Conservation (phyloP, 768 basidiomycete genomes). For the Astraeus odoratus region DNA sequence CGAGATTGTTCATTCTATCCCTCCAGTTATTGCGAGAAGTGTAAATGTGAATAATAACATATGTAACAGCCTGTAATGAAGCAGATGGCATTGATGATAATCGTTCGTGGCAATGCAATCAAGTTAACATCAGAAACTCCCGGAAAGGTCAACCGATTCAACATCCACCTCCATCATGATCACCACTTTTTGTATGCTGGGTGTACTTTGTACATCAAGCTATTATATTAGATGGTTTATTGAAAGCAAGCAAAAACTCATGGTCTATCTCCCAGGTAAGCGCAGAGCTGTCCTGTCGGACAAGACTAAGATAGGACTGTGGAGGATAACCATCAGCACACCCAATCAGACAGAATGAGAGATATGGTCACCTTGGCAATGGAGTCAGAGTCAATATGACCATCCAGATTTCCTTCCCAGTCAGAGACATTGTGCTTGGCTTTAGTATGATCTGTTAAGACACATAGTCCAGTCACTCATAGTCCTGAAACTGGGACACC, state of each 20-base stretch:
- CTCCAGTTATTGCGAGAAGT: no score
- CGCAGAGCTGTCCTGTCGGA: slow-evolving; percentile 60
- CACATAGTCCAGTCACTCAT: no score
- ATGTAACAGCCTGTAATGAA: no score
- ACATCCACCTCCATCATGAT: slow-evolving; percentile 5
- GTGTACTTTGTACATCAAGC: slow-evolving; percentile 32
- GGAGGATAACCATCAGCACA: slow-evolving; percentile 1
- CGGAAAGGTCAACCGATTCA: no score
- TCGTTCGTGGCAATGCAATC: no score
- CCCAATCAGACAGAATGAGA: background rate
- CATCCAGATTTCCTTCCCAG: slow-evolving; percentile 40
- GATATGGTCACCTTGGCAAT: slow-evolving; percentile 50
- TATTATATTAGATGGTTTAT: background rate
- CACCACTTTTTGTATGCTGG: slow-evolving; percentile 51
- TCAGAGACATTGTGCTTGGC: slow-evolving; percentile 24
- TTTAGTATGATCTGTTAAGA: slow-evolving; percentile 34
- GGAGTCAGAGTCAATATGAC: slow-evolving; percentile 52
- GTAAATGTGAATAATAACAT: no score
- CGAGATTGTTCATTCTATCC: no score
- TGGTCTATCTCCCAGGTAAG: slow-evolving; percentile 80
- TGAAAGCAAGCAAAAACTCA: slow-evolving; percentile 29
- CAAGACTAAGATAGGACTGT: slow-evolving; percentile 61
- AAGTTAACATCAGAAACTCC: background rate
- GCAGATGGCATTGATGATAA: no score
- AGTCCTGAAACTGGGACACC: no score